These are phyloP conservation scores for Termitomyces sp. DNA, from an alignment of 1,284 basidiomycete species.

Conservation along the genomic window DNA sequence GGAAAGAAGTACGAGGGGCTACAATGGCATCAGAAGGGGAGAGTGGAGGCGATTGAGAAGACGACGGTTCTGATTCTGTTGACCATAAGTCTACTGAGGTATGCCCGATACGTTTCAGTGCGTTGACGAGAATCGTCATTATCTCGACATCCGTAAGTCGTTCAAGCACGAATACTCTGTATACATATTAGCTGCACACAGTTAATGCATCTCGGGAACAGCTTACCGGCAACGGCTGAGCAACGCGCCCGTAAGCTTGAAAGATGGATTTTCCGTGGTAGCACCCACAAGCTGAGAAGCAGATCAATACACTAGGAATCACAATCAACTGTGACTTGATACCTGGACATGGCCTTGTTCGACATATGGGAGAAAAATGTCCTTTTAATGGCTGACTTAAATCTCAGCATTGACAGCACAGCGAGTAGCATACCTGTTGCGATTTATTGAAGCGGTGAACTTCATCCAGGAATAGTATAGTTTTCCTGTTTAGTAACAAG, in stretches of 20 bases:
- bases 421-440: conserved; percentile 55
- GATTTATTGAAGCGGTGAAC: conserved; percentile 85
- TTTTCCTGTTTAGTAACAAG: conserved; percentile 39
- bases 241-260: conserved; percentile 75
- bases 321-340: conserved; percentile 5
- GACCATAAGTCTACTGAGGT: conserved; percentile 15
- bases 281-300: conserved; percentile 68
- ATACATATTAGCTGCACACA: background rate
- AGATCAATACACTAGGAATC: conserved; percentile 6
- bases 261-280: conserved; percentile 91
- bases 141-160: conserved; percentile 59
- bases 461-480: conserved; percentile 80
- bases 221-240: conserved; percentile 73
- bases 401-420: background rate
- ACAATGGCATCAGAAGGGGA: conserved; percentile 10
- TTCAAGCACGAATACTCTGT: conserved; percentile 61
- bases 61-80: conserved; percentile 13
- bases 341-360: conserved; percentile 77
- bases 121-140: conserved; percentile 45
- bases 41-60: conserved; percentile 17
- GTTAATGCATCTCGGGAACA: background rate
- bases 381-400: conserved; percentile 33
- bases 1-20: conserved; percentile 27
- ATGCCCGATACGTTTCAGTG: conserved; percentile 39
- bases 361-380: conserved; percentile 76